Conservation (phyloP, 2,329 filamentous ascomycete species). For the Aureobasidium melanogenum region DNA sequence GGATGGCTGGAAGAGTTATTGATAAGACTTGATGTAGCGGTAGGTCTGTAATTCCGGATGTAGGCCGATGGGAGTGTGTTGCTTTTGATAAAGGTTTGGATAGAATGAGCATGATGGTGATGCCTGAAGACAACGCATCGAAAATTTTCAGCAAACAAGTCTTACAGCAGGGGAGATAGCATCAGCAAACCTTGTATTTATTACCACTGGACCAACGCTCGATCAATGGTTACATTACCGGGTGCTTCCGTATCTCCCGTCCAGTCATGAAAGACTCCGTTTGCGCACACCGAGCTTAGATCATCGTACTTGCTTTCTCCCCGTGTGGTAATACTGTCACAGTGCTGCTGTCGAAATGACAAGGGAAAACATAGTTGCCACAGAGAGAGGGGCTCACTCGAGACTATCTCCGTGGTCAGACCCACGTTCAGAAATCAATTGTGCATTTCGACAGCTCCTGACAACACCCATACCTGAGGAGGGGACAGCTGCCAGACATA, state of each 20-base stretch:
- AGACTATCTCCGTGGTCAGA: no score
- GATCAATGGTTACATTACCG: background rate
- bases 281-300: no score
- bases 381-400: no score
- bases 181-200: background rate
- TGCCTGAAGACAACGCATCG: background rate
- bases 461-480: no score
- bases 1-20: background rate
- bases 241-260: background rate
- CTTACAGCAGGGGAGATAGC: rapidly evolving
- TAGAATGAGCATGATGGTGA: background rate
- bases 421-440: no score
- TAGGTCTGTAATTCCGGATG: background rate
- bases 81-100: background rate
- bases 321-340: no score
- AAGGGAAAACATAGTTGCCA: no score
- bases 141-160: background rate
- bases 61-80: background rate
- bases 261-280: background rate
- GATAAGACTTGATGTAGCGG: background rate
- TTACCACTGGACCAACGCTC: background rate
- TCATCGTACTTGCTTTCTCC: no score
- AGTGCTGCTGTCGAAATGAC: no score
- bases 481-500: no score
- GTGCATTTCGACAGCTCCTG: no score